Evolutionary conservation across 108 stramenopile genomes (phyloP).

Genomic region (Cyclotella cryptica): DNA sequence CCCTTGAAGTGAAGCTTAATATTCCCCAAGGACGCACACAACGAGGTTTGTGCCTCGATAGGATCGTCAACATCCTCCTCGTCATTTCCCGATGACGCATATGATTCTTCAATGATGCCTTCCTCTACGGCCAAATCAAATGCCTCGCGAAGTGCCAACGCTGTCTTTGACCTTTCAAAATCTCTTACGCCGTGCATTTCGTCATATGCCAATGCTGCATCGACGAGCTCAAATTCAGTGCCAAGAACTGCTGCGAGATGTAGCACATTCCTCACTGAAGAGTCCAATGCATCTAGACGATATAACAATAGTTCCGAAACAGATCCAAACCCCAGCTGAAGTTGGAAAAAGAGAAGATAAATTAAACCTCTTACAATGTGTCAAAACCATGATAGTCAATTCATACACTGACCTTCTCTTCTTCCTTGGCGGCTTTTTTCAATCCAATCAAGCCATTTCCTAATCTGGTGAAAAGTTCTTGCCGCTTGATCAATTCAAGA

Average conservation of each 20-base stretch:
- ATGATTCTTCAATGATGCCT: conserved; percentile 65
- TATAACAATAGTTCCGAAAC: conserved; percentile 65
- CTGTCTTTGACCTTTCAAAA: conserved; percentile 31
- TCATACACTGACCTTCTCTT: conserved; percentile 30
- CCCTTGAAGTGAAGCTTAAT: conserved; percentile 32
- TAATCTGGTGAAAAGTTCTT: conserved; percentile 41
- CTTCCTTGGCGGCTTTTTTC: conserved; percentile 24
- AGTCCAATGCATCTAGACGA: conserved; percentile 64
- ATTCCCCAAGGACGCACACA: conserved; percentile 26
- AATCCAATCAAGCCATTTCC: conserved; percentile 50
- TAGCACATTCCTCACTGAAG: conserved; percentile 55
- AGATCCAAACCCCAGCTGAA: conserved; percentile 37
- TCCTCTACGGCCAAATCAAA: conserved; percentile 65
- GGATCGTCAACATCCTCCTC: conserved; percentile 24
- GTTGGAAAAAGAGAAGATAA: background rate
- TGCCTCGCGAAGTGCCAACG: conserved; percentile 35
- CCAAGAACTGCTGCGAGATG: conserved; percentile 73
- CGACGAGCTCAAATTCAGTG: conserved; percentile 58
- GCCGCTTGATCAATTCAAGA: conserved; percentile 65
- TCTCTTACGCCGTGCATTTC: conserved; percentile 38
- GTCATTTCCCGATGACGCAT: conserved; percentile 5
- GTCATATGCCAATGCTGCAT: conserved; percentile 58
- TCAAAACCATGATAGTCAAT: too few relatives aligned
- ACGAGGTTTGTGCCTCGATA: conserved; percentile 34
- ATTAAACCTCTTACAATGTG: too few relatives aligned